Evolutionary conservation across 768 basidiomycete species (phyloP), one percentile per base, ranked within the genome.

Genomic region (Krasilnikovozyma curviuscula): DNA sequence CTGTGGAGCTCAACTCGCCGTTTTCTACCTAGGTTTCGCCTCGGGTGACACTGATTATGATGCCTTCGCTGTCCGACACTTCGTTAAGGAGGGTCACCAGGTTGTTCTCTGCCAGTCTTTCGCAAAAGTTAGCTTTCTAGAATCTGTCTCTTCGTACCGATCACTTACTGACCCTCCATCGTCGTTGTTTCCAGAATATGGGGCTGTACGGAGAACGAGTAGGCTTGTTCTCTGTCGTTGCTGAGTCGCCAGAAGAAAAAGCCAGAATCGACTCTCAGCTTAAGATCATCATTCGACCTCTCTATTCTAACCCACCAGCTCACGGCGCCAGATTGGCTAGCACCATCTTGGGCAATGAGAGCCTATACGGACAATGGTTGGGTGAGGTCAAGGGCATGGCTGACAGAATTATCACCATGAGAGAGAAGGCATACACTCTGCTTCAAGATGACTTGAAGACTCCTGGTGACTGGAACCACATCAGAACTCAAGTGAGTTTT

Each of bases 11-110:
- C n/a, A n/a, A n/a, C n/a, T n/a, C n/a, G n/a, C n/a, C n/a, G n/a
- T n/a, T n/a, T n/a, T 93, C 14, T 98, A 98, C 71, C 86, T 93
- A 67, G 93, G 93, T 44, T 98, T 98, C 64, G 91, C 93, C 30
- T 93, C 89, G 21, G 93, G 93, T 43, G 78, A 78, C 44, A 86
- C 84, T 55, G 64, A 78, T 55, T 78, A 77, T 48, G 93, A 98
- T 61, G 93, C 91, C 10, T 89, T 84, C 65, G 86, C 91, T 28
- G 77, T 95, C 50, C 82, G 91, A 55, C 77, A 91, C 69, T 97
- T 98, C 64, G 82, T 91, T 45, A 71, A 77, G 18, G 71, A 85
- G 63, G 83, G 85, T 21, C 88, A 93, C 68, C 80, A 88, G 61
- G 66, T 89, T 57, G 82, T 88, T 25, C 74, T 97, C 23, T 74